Evolutionary conservation across 2,329 filamentous ascomycete genomes (phyloP), one percentile per base, ranked within the genome.

Genomic region (Zelopaecilomyces penicillatus): DNA sequence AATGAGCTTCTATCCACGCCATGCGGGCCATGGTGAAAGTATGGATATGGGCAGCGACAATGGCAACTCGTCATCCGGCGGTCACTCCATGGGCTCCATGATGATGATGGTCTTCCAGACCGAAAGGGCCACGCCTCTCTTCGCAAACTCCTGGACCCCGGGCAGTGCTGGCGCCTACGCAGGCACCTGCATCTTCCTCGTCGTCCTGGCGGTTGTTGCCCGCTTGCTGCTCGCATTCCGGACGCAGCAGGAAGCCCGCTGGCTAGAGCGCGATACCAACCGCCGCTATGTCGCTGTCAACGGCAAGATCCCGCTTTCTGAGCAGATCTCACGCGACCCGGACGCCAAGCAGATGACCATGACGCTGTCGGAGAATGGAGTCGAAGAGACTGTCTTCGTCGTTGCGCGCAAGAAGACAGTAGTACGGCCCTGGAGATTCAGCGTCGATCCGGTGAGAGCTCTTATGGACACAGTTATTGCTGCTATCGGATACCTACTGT

Each of bases 181-280:
- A 2, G 91, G 81, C 45, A 95, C 88, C 29, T 95, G 91, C 70
- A 86, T 96, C 63, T 96, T 96, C 67, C 76, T 96, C 47, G 82
- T 95, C 60, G 55, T 85, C 37, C 80, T 97, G 42, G 82, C 82
- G 48, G 71, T 82, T 49, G 57, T 84, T 45, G 81, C 83, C 58
- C 85, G 90, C 42, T 67, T 72, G 19, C 71, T 95, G 11, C 68
- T 91, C 41, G 89, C 89, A 3, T 70, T 78, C 55, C 88, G 87
- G 61, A 78, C 67, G 67, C 80, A 69, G 64, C 75, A 68, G 62
- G 78, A 76, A 64, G 59, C 70, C 52, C 68, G 71, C 37, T 94
- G 87, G 83, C 66, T 84, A 39, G 80, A 86, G 60, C 67, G 68
- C 30, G 87, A 90, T 55, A 70, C 87, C 57, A 75, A 82, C 45